A percentile compares a stretch with the other conserved stretches of the same genome.
Evolutionary conservation across 257 asterid genomes (phyloP).

Genomic region (Solanum piurae): DNA sequence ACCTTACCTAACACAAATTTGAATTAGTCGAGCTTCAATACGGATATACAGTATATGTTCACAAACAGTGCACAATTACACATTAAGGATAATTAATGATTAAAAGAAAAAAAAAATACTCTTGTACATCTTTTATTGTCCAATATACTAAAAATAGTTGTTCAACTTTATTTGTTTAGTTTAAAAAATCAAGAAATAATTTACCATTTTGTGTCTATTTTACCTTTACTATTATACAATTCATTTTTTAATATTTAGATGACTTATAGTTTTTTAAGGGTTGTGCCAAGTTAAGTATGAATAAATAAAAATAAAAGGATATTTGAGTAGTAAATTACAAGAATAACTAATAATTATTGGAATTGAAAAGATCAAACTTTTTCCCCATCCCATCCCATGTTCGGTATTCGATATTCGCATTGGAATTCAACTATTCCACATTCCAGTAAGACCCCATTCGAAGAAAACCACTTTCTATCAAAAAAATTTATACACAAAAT

Average conservation of each 20-base stretch:
- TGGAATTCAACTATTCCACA: fast-evolving
- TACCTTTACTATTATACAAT: not conserved
- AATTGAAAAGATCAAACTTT: not conserved
- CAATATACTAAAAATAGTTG: too few relatives aligned
- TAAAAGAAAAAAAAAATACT: not conserved
- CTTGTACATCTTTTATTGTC: not conserved
- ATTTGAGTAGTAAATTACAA: not conserved
- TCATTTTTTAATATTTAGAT: too few relatives aligned
- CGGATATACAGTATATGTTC: not conserved
- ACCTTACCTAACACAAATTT: not conserved
- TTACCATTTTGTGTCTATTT: not conserved
- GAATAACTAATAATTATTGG: not conserved
- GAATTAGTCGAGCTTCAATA: not conserved
- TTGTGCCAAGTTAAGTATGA: not conserved
- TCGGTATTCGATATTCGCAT: too few relatives aligned
- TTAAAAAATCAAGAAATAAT: not conserved
- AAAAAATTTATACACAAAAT: fast-evolving
- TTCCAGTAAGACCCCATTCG: not conserved
- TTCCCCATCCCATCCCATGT: too few relatives aligned
- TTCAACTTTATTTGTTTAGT: not conserved
- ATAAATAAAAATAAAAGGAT: too few relatives aligned
- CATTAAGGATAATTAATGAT: not conserved
- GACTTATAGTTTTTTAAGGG: not conserved
- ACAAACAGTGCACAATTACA: not conserved
- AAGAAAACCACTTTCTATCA: too few relatives aligned